Percentiles rank a stretch among this genome's conserved stretches.
phyloP scores from a whole-genome alignment of 306 rosid species.

The Dryas alaskensis region DNA sequence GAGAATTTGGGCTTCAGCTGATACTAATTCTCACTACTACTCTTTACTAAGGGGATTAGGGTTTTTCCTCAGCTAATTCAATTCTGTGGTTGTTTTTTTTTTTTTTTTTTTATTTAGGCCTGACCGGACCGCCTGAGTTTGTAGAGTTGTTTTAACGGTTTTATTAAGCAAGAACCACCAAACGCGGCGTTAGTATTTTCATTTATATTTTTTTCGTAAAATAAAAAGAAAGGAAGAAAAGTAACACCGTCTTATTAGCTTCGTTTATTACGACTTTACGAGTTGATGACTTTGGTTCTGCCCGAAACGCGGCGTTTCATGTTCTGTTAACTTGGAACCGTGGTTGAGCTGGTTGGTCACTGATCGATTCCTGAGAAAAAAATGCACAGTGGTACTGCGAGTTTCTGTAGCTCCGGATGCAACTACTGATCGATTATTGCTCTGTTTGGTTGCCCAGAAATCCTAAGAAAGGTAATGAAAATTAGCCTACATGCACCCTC shows the following conservation, averaged over 20 bases:
- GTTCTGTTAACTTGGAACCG: not conserved
- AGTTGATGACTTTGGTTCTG: not conserved
- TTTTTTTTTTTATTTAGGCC: not conserved
- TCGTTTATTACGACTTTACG: not conserved
- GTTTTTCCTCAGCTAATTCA: not conserved
- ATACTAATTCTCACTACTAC: not conserved
- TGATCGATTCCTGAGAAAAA: not conserved
- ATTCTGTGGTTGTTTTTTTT: not conserved
- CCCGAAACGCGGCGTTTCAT: not conserved
- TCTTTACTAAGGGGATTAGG: conserved; percentile 13
- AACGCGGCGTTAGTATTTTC: not conserved
- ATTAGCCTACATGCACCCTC: not conserved
- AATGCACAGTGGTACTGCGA: not conserved
- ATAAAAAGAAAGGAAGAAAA: not conserved
- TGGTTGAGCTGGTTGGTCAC: not conserved
- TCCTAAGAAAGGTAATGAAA: not conserved
- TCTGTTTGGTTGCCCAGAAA: conserved; percentile 2
- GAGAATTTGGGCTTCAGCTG: not conserved
- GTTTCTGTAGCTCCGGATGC: not conserved
- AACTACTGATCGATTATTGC: not conserved
- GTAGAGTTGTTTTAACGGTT: conserved; percentile 6
- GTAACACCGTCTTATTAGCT: not conserved
- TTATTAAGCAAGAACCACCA: not conserved
- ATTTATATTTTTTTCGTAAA: no score
- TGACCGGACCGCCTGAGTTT: no score